phyloP scores from a whole-genome alignment of 345 rosid species.

The Pugionium dolabratum region DNA sequence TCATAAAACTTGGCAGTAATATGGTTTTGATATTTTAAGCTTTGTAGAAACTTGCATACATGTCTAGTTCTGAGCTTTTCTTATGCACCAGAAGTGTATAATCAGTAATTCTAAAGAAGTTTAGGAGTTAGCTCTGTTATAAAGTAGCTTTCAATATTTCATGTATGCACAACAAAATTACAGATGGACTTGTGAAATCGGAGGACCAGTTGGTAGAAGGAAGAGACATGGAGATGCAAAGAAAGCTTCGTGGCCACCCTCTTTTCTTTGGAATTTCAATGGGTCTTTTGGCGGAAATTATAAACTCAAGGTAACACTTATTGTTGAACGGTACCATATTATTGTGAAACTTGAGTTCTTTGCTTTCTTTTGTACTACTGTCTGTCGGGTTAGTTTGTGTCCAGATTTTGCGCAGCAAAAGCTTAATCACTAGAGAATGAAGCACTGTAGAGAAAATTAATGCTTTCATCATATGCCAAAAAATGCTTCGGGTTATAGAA shows the following conservation, averaged over 20 bases:
- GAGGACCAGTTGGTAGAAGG: slow-evolving; percentile 45
- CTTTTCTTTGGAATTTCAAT: slow-evolving; percentile 90
- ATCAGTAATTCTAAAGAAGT: slow-evolving; percentile 6
- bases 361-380: neutral
- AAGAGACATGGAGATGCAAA: slow-evolving; percentile 46
- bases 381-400: neutral
- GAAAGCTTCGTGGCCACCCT: slow-evolving; percentile 76
- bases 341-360: slow-evolving; percentile 20
- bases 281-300: slow-evolving; percentile 95
- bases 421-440: neutral
- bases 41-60: slow-evolving; percentile 15
- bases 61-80: slow-evolving; percentile 25
- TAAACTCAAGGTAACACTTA: slow-evolving; percentile 83
- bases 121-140: slow-evolving; percentile 11
- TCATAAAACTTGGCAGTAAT: neutral
- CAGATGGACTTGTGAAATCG: slow-evolving; percentile 55
- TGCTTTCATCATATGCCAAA: neutral
- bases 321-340: slow-evolving; percentile 9
- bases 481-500: slow-evolving; percentile 1
- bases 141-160: slow-evolving; percentile 21
- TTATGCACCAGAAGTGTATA: slow-evolving; percentile 11
- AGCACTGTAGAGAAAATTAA: neutral
- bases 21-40: neutral
- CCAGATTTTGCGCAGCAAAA: neutral
- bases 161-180: slow-evolving; percentile 39